phyloP scores from a whole-genome alignment of 441 rosid species.

The Flueggea neowawraea region DNA sequence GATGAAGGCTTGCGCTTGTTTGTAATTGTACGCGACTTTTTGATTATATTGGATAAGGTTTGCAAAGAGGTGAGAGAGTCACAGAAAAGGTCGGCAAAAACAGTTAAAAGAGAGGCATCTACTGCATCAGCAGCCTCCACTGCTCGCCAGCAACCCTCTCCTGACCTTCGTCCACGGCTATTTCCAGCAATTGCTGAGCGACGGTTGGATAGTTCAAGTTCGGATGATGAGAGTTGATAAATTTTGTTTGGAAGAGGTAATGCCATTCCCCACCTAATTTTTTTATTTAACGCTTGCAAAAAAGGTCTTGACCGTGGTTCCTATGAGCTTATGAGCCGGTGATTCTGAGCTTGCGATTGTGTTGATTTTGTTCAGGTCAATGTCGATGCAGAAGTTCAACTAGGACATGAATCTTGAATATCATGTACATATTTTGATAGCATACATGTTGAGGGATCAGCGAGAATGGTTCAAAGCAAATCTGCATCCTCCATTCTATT shows the following conservation, averaged over 20 bases:
- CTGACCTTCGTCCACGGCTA: constrained; percentile 51
- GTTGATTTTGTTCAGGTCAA: too few species aligned
- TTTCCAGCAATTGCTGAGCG: constrained; percentile 75
- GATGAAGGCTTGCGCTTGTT: constrained; percentile 94
- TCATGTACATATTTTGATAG: too few species aligned
- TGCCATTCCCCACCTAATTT: neutral
- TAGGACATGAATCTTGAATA: too few species aligned
- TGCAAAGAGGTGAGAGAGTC: constrained; percentile 76
- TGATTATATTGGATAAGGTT: constrained; percentile 78
- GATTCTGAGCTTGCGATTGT: too few species aligned
- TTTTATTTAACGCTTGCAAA: too few species aligned
- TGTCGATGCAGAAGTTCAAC: too few species aligned
- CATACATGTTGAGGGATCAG: too few species aligned
- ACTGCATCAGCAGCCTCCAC: constrained; percentile 49
- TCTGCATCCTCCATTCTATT: too few species aligned
- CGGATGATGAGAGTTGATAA: constrained; percentile 34
- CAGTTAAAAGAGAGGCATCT: constrained; percentile 49
- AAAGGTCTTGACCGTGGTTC: too few species aligned
- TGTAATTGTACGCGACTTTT: constrained; percentile 71
- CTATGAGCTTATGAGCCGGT: too few species aligned
- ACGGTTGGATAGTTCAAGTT: constrained; percentile 30
- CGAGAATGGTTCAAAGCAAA: too few species aligned
- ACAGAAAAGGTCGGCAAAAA: constrained; percentile 34
- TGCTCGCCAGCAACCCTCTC: constrained; percentile 31
- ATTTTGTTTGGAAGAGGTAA: constrained; percentile 2